Base-by-base conservation (phyloP, 495 filamentous ascomycete species). In the Cetradonia linearis region DNA sequence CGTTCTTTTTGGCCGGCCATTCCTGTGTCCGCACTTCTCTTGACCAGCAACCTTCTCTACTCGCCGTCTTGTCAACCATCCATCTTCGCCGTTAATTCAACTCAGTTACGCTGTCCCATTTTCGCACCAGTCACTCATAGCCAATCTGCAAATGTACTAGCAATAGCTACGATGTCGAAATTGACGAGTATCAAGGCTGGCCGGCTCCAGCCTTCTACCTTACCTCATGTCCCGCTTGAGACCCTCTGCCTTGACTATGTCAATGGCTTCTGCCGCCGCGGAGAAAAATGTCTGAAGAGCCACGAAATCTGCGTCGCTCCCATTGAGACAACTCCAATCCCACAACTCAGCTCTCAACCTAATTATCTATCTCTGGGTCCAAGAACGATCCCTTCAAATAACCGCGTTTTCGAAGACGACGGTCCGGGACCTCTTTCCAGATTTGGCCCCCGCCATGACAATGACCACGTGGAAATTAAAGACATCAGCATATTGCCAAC, bases 401-500 rank as follows among this genome's bases (percentile, higher is more conserved):
- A 53, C 28, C 23, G 38, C 9, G 52, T 56, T n/a, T 68, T 69
- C 38, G 66, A 68, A 8, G 50, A 66, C 16, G 67, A 68, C 9
- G 67, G 67, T 30, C 67, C 67, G 5, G 67, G 66, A 8, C 0
- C 48, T 7, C 47, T 68, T 10, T 66, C 61, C 18, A 34, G 27
- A n/a, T 34, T 56, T 27, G 64, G 66, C 38, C 47, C 63, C 46
- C 54, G 66, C 27, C 67, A 69, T 44, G 61, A 68, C 33, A 69
- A 69, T 14, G 67, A 69, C 36, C 67, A 69, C 28, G 47, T 57
- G 25, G 40, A 69, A 8, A 66, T 69, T 31, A 31, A 62, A 27
- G 31, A 64, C 25, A 66, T 69, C 31, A 33, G 31, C 9, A 68
- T 69, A 20, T 44, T 69, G 13, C 67, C 67, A 9, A 69, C 67